phyloP scores from a whole-genome alignment of 768 basidiomycete species.

The Leccinum broughii region DNA sequence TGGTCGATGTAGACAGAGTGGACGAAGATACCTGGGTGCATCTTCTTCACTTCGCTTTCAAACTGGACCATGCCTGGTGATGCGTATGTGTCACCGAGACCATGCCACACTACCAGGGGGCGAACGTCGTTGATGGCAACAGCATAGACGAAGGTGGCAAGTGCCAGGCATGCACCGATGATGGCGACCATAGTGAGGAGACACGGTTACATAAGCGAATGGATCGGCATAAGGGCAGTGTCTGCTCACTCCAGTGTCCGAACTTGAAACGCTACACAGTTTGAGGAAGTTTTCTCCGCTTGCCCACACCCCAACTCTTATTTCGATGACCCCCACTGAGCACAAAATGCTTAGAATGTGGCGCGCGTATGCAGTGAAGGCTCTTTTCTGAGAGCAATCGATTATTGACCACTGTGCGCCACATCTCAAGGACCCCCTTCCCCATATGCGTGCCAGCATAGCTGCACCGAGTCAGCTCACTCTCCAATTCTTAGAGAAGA shows the following conservation, averaged over 20 bases:
- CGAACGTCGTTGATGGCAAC: slow-evolving; percentile 31
- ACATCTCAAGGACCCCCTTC: neutral
- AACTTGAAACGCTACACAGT: neutral
- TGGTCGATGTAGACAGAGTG: slow-evolving; percentile 71
- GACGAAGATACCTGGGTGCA: slow-evolving; percentile 75
- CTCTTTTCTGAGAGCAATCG: neutral
- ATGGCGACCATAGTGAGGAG: slow-evolving; percentile 14
- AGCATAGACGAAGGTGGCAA: slow-evolving; percentile 14
- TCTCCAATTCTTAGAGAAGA: neutral
- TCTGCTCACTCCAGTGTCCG: too few relatives aligned
- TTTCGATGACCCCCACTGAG: neutral
- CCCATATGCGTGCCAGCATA: neutral
- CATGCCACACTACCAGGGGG: slow-evolving; percentile 78
- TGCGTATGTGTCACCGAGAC: slow-evolving; percentile 76
- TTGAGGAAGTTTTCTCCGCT: neutral
- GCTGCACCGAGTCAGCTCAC: neutral
- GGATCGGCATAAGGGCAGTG: neutral
- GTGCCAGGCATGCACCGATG: slow-evolving; percentile 16
- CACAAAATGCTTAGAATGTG: neutral
- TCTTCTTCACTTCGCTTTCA: slow-evolving; percentile 51
- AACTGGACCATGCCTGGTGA: slow-evolving; percentile 76
- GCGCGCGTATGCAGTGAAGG: neutral
- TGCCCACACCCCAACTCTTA: neutral
- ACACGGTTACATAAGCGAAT: slow-evolving; percentile 7
- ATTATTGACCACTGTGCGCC: neutral